A percentile compares a stretch with the other conserved stretches of the same genome.
phyloP scores from a whole-genome alignment of 306 rosid genomes.

The Quercus variabilis region DNA sequence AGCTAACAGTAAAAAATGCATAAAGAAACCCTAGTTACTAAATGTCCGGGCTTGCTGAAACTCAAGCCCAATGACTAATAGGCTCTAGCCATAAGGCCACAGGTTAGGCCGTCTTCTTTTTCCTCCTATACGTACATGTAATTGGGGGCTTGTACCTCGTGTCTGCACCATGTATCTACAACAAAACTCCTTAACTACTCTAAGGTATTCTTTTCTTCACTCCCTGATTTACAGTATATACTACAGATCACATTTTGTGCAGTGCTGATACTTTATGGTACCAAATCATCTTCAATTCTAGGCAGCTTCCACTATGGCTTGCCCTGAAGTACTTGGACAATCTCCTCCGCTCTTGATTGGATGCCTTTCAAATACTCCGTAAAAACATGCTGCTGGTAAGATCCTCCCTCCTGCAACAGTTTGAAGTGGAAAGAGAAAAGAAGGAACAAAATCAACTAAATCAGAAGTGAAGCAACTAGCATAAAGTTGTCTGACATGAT shows the following conservation, averaged over 20 bases:
- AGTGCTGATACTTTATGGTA: background rate
- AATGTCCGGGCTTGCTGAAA: no score
- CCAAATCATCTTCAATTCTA: conserved; percentile 1
- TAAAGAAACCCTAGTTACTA: no score
- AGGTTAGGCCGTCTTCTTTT: no score
- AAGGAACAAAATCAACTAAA: background rate
- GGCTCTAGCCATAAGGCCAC: no score
- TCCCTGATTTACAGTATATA: background rate
- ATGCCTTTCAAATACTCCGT: conserved; percentile 83
- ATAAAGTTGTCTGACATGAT: background rate
- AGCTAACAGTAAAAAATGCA: no score
- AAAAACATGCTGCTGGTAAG: conserved; percentile 83
- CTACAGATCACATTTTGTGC: conserved; percentile 21
- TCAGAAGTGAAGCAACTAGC: background rate
- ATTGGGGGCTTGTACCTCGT: no score
- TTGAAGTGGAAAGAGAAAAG: conserved; percentile 5
- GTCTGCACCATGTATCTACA: no score
- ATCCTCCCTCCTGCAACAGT: conserved; percentile 77
- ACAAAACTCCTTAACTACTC: background rate
- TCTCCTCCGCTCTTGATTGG: conserved; percentile 64
- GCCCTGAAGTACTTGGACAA: conserved; percentile 65
- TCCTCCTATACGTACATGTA: no score
- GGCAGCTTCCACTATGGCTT: conserved; percentile 31
- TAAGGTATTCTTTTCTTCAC: conserved; percentile 1
- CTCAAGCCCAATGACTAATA: no score